These are phyloP conservation scores for Stipa capillata DNA, from an alignment of 176 grass and related monocot species.

Conservation along the genomic window DNA sequence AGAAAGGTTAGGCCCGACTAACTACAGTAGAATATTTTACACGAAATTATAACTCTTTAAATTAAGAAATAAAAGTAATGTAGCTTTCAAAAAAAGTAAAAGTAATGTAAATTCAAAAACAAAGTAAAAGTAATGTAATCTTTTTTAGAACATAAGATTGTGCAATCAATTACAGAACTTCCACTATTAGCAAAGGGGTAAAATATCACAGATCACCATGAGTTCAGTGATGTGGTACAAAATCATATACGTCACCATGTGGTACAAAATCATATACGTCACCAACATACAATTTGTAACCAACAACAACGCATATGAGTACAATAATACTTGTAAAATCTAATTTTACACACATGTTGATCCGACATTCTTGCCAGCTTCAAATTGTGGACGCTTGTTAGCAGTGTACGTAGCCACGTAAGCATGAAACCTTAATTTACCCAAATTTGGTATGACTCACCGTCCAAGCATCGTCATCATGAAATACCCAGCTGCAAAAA, in stretches of 20 bases:
- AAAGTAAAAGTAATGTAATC: no score
- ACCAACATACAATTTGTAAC: background rate
- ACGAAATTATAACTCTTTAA: background rate
- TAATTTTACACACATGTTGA: background rate
- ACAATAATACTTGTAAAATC: background rate
- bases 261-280: background rate
- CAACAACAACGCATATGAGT: background rate
- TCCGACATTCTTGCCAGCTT: background rate
- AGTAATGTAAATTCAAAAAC: no score
- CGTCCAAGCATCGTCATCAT: background rate
- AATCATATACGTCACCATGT: background rate
- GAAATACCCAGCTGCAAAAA: background rate
- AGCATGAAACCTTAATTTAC: background rate
- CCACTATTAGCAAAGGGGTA: background rate
- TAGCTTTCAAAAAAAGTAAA: no score
- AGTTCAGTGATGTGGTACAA: no score
- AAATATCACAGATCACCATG: no score
- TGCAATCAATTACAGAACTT: background rate
- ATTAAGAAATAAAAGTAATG: background rate
- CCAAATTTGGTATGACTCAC: background rate
- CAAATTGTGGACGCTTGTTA: background rate
- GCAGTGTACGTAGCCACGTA: no score
- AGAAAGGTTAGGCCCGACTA: no score
- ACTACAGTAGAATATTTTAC: background rate
- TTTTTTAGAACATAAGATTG: no score